Base-by-base conservation (phyloP, 345 rosid genomes). In the Alliaria petiolata region DNA sequence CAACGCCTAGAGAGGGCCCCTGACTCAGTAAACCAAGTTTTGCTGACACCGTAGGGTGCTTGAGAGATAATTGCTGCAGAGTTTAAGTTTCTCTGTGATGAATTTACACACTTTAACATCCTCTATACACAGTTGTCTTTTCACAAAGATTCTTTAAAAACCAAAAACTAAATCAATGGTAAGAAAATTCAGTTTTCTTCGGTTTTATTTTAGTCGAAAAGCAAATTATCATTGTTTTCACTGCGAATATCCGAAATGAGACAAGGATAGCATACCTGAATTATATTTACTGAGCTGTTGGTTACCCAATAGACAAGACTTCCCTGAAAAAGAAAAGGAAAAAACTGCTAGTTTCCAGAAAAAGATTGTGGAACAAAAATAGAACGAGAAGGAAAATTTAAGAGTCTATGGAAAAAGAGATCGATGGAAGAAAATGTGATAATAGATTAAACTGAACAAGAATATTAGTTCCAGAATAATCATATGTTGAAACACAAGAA, bases 241-340 rank as follows among this genome's bases (percentile, higher is more conserved):
- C 40, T 25, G 31, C 30, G 0, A 57, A 65, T 57, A n/a, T 31
- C 62, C 1, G 40, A 58, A 69, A 36, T 46, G 17, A 38, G 43
- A 56, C 34, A 26, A 36, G n/a, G 33, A 70, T 5, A 69, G 53
- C 79, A 50, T 49, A 93, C 98, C 98, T 89, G 98, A 56, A 89
- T 14, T 43, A 82, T 35, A 79, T 70, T 91, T 16, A 86, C 50
- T 69, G 93, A 87, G 58, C 89, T 81, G 77, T 93, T 93, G 40
- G 97, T 84, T 62, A 84, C 84, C 98, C 98, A 93, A 67, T 91
- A 93, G 43, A 93, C 84, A 63, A 89, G 85, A 80, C 92, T 89
- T 74, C 96, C 98, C 97, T 89, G 83, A 54, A 73, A 83, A 65
- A 63, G 12, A 51, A 74, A n/a, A n/a, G n/a, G n/a, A n/a, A n/a